phyloP scores from a whole-genome alignment of 2,329 filamentous ascomycete genomes.

The Bipolaris victoriae region DNA sequence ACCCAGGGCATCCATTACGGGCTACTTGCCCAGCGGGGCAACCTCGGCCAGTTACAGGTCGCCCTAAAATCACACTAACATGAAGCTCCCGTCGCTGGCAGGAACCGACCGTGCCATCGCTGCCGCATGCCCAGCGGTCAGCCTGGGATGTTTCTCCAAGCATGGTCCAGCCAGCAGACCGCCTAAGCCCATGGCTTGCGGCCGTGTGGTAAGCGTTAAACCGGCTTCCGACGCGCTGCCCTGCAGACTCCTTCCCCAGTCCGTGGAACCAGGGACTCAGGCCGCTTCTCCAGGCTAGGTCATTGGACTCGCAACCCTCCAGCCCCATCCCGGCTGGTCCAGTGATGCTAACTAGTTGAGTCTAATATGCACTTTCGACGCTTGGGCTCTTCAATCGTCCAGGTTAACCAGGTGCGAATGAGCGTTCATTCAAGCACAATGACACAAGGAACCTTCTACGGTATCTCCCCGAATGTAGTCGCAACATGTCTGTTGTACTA shows the following conservation, averaged over 20 bases:
- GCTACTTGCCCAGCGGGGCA: constrained; percentile 35
- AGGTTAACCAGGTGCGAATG: constrained; percentile 43
- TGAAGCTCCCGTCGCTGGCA: constrained; percentile 33
- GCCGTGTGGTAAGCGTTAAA: constrained; percentile 36
- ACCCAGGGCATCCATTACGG: constrained; percentile 17
- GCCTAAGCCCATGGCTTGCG: constrained; percentile 35
- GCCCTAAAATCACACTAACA: constrained; percentile 22
- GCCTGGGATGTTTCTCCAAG: constrained; percentile 28
- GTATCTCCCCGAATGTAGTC: constrained; percentile 34
- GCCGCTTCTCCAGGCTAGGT: constrained; percentile 26
- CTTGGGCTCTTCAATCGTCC: constrained; percentile 42
- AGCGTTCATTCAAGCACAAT: constrained; percentile 42
- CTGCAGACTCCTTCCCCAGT: constrained; percentile 33
- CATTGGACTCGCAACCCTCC: constrained; percentile 31
- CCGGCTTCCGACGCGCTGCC: constrained; percentile 34
- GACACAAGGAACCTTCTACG: constrained; percentile 42
- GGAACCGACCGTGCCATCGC: constrained; percentile 34
- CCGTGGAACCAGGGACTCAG: constrained; percentile 34
- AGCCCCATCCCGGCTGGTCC: constrained; percentile 30
- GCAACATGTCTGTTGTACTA: constrained; percentile 40
- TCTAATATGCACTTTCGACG: constrained; percentile 44
- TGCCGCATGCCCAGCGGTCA: constrained; percentile 32
- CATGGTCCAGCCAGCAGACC: constrained; percentile 34
- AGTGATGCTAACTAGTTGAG: constrained; percentile 38
- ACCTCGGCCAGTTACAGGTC: constrained; percentile 31